Conservation (phyloP, 2,329 filamentous ascomycete species). For the Tothia fuscella region DNA sequence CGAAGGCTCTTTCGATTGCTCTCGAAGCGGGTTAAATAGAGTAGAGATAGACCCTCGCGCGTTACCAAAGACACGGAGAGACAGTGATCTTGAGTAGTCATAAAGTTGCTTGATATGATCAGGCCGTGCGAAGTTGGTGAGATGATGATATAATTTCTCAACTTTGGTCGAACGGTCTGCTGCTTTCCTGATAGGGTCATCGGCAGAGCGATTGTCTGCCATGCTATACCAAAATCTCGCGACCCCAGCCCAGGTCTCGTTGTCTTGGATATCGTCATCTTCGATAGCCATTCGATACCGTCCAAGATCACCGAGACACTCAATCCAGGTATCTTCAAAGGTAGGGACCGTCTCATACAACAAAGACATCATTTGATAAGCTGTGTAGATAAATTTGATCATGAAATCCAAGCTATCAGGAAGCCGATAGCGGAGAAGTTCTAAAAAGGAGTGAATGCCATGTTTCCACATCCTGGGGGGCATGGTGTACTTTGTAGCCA, state of each 20-base stretch:
- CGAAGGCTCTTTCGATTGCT: neutral
- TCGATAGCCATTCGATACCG: slow-evolving; percentile 88
- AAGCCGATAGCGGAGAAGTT: slow-evolving; percentile 47
- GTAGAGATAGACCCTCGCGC: slow-evolving; percentile 59
- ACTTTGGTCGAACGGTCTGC: slow-evolving; percentile 63
- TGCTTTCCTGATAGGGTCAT: no score
- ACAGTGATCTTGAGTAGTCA: slow-evolving; percentile 59
- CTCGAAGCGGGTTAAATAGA: slow-evolving; percentile 43
- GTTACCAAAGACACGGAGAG: slow-evolving; percentile 53
- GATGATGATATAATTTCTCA: slow-evolving; percentile 75
- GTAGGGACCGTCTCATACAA: slow-evolving; percentile 73
- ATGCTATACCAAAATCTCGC: slow-evolving; percentile 73
- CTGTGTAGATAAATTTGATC: slow-evolving; percentile 74
- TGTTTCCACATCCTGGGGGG: slow-evolving; percentile 90
- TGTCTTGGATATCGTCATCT: slow-evolving; percentile 60
- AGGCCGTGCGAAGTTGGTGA: slow-evolving; percentile 65
- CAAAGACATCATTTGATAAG: slow-evolving; percentile 74
- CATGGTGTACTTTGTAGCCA: slow-evolving; percentile 80
- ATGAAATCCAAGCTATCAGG: slow-evolving; percentile 76
- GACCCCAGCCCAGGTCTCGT: slow-evolving; percentile 72
- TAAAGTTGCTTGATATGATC: slow-evolving; percentile 60
- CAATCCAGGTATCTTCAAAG: slow-evolving; percentile 85
- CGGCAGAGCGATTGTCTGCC: slow-evolving; percentile 51
- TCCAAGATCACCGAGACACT: slow-evolving; percentile 77
- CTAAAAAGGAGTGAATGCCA: slow-evolving; percentile 76